Evolutionary conservation across 371 early-diverging fungal species (phyloP).

Genomic region (Paraphysoderma sedebokerense): DNA sequence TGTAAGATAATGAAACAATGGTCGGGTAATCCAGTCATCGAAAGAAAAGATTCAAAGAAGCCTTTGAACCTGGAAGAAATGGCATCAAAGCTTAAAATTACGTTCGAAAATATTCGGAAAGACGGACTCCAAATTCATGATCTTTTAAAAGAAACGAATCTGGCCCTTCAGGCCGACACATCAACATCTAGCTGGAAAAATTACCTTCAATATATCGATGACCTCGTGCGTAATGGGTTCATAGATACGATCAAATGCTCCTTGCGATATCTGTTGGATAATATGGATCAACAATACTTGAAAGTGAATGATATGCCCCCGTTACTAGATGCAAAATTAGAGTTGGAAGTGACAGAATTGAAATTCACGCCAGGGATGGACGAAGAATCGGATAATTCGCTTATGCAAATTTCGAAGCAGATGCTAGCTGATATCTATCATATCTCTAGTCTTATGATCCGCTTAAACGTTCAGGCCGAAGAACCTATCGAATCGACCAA

Average conservation of each 20-base stretch:
- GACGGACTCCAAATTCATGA: constrained; percentile 24
- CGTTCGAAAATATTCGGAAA: constrained; percentile 24
- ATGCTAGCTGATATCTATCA: constrained; percentile 32
- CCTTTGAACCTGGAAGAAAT: constrained; percentile 35
- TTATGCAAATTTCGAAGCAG: constrained; percentile 17
- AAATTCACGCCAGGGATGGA: constrained; percentile 35
- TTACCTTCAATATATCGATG: constrained; percentile 27
- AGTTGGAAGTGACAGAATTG: constrained; percentile 24
- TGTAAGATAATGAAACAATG: constrained; percentile 33
- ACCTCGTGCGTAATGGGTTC: constrained; percentile 27
- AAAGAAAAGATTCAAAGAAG: constrained; percentile 37
- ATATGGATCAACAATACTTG: constrained; percentile 25
- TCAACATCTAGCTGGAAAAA: constrained; percentile 17
- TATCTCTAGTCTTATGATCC: constrained; percentile 24
- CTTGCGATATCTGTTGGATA: constrained; percentile 25
- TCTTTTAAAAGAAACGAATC: constrained; percentile 23
- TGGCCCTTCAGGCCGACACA: constrained; percentile 12
- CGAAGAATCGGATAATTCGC: constrained; percentile 21
- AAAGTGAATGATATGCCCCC: constrained; percentile 22
- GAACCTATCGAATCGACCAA: constrained; percentile 17
- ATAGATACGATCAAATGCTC: constrained; percentile 19
- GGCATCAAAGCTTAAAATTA: constrained; percentile 21
- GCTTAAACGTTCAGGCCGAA: neutral
- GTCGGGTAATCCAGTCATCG: constrained; percentile 29
- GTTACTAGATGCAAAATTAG: constrained; percentile 34